Conservation (phyloP, 2,329 filamentous ascomycete species). For the Helminthosporium solani region DNA sequence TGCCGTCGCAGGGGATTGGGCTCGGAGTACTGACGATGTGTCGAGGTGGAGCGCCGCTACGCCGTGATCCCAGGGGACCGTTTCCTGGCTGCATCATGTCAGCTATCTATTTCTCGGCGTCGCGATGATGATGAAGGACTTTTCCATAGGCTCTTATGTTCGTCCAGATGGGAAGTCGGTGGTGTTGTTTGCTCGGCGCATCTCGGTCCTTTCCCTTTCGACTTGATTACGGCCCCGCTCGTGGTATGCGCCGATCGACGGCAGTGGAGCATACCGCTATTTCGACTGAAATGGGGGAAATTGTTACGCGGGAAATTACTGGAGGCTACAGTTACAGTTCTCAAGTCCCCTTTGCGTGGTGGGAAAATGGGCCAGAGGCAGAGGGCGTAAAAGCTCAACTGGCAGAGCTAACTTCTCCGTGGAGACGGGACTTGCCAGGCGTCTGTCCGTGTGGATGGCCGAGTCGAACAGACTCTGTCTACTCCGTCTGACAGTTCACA, state of each 20-base stretch:
- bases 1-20: conserved; percentile 16
- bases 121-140: conserved; percentile 5
- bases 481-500: not conserved
- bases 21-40: conserved; percentile 31
- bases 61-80: conserved; percentile 29
- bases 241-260: not conserved
- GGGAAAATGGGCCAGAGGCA: not conserved
- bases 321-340: not conserved
- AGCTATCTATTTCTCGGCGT: conserved; percentile 11
- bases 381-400: not conserved
- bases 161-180: not conserved
- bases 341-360: not conserved
- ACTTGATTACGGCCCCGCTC: not conserved
- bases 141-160: not conserved
- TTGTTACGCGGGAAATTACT: not conserved
- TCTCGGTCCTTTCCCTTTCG: not conserved
- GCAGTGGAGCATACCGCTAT: not conserved
- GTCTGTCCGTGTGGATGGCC: not conserved
- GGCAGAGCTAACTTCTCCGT: not conserved
- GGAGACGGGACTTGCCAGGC: not conserved
- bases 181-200: not conserved
- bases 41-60: conserved; percentile 34
- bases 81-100: conserved; percentile 32
- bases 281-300: not conserved
- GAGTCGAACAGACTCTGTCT: not conserved